Evolutionary conservation across 192 early-diverging fungal genomes (phyloP).

Genomic region (Dimargaris xerosporica): DNA sequence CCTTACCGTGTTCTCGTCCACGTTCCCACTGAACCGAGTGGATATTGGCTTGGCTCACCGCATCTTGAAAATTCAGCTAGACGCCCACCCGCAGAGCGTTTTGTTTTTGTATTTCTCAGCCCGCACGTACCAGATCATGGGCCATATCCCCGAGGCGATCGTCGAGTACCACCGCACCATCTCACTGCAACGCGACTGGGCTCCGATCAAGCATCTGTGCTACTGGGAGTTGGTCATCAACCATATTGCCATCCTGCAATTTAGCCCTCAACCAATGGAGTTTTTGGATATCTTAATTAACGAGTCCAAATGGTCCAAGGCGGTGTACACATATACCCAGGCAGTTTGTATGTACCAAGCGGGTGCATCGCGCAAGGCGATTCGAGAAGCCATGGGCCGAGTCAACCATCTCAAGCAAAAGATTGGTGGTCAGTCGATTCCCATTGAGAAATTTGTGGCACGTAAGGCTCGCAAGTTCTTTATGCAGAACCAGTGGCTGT

Average conservation of each 20-base stretch:
- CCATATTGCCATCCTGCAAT: slow-evolving; percentile 43
- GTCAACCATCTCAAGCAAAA: slow-evolving; percentile 54
- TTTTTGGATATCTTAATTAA: slow-evolving; percentile 46
- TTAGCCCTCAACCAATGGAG: slow-evolving; percentile 32
- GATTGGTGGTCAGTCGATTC: slow-evolving; percentile 73
- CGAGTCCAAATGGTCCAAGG: slow-evolving; percentile 77
- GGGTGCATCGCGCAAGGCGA: slow-evolving; percentile 25
- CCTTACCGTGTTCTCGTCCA: slow-evolving; percentile 57
- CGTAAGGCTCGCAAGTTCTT: slow-evolving; percentile 66
- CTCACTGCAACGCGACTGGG: slow-evolving; percentile 44
- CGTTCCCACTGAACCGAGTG: slow-evolving; percentile 49
- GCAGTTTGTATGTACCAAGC: slow-evolving; percentile 37
- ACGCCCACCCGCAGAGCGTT: slow-evolving; percentile 45
- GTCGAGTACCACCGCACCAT: slow-evolving; percentile 38
- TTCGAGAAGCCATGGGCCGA: slow-evolving; percentile 41
- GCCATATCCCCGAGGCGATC: slow-evolving; percentile 41
- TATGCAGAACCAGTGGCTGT: slow-evolving; percentile 44
- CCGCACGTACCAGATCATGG: slow-evolving; percentile 39
- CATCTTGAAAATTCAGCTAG: slow-evolving; percentile 36
- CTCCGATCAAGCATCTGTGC: slow-evolving; percentile 62
- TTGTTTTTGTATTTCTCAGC: slow-evolving; percentile 61
- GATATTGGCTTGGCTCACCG: slow-evolving; percentile 44
- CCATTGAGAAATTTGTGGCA: slow-evolving; percentile 76
- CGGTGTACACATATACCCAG: slow-evolving; percentile 60
- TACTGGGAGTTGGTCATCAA: slow-evolving; percentile 66